Base-by-base conservation (phyloP, 192 early-diverging fungal genomes). In the Entomortierella chlamydospora region DNA sequence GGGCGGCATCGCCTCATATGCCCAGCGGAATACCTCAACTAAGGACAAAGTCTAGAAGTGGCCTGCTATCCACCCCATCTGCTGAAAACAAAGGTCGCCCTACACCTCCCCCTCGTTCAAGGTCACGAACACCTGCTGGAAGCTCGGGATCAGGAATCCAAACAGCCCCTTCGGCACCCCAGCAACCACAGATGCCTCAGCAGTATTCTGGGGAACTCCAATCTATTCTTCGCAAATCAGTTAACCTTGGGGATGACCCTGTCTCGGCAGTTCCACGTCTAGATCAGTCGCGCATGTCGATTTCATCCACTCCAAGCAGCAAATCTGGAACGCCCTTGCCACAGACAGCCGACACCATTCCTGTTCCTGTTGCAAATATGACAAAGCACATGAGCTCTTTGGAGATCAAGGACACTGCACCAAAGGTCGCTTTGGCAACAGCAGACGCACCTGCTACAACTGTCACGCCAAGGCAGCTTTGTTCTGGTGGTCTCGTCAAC, bases 11-110 rank as follows among this genome's bases (percentile, higher is more conserved):
- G 12, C 76, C 76, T 8, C 76, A 79, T 42, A 56, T 70, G 5
- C 76, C 76, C 9, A 78, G 73, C 57, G 67, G 73, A 23, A 78
- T 78, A 25, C 76, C 67, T 34, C 76, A 79, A 39, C 57, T 66
- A 11, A 64, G 76, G 42, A 79, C 76, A 60, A 79, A 79, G 42
- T 79, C 76, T n/a, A 69, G 76, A 57, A 79, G 76, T 22, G 68
- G 76, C 6, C 31, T 66, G 11, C 61, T 51, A 8, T 65, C 68
- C 2, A 79, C 76, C 10, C 76, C 76, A 11, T 70, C 68, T 41
- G 68, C 68, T 17, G 76, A 79, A 0, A 20, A 26, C 52, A 70
- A 37, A 61, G 57, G 68, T 20, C 61, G 76, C 13, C 76, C 76
- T 15, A 79, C 76, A 0, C 68, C 76, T 25, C 67, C 76, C 0